phyloP scores from a whole-genome alignment of 306 rosid species.

The Hippophae rhamnoides region DNA sequence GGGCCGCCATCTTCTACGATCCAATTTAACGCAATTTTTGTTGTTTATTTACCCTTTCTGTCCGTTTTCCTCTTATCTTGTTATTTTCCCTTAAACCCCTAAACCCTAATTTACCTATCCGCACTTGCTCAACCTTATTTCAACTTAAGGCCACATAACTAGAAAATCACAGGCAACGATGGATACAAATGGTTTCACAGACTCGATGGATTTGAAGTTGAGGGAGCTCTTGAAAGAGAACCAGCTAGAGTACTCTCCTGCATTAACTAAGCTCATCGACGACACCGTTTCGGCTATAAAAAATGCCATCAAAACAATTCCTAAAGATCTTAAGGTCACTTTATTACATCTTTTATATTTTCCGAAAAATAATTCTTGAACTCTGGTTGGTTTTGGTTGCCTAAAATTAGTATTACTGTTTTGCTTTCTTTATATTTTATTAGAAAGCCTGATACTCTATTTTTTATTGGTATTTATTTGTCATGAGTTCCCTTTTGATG shows the following conservation, averaged over 20 bases:
- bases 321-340: constrained; percentile 42
- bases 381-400: neutral
- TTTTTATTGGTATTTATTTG: neutral
- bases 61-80: no score
- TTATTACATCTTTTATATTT: neutral
- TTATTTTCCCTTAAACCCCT: no score
- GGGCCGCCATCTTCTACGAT: no score
- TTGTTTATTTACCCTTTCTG: no score
- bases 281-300: constrained; percentile 46
- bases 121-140: no score
- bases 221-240: constrained; percentile 64
- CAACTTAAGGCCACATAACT: no score
- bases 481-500: neutral
- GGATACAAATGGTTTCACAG: constrained; percentile 19
- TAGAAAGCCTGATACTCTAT: neutral
- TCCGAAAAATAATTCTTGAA: neutral
- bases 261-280: constrained; percentile 36
- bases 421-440: neutral
- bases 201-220: constrained; percentile 48
- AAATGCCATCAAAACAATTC: constrained; percentile 44
- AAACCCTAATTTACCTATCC: no score
- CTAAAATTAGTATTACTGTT: neutral
- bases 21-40: no score
- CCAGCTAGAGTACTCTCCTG: constrained; percentile 28
- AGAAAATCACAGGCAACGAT: constrained; percentile 2